Percentiles rank a stretch among this genome's conserved stretches.
phyloP scores from a whole-genome alignment of 148 eudicot species.

The Nyssa sinensis region DNA sequence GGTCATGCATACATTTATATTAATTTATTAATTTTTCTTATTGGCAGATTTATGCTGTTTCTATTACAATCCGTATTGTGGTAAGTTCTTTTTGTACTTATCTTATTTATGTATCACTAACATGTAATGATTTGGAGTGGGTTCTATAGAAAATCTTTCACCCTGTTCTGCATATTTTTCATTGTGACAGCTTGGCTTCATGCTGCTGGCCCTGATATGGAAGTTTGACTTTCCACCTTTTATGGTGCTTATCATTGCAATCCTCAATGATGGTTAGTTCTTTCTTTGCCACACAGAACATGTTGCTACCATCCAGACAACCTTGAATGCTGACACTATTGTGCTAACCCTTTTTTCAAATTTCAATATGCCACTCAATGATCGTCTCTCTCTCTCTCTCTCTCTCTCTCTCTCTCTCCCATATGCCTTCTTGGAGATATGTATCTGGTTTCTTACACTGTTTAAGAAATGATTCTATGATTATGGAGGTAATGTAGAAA shows the following conservation, averaged over 20 bases:
- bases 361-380: no score
- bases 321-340: no score
- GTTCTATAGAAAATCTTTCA: neutral
- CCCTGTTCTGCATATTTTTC: neutral
- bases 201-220: conserved; percentile 94
- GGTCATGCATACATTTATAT: neutral
- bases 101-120: neutral
- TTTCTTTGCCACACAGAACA: neutral
- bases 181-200: conserved; percentile 86
- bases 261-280: conserved; percentile 85
- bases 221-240: conserved; percentile 95
- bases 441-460: neutral
- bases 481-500: neutral
- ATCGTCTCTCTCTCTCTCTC: conserved; percentile 12
- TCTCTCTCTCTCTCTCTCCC: neutral
- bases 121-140: neutral
- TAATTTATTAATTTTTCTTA: neutral
- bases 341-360: no score
- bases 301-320: no score
- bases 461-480: conserved; percentile 1
- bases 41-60: conserved; percentile 94
- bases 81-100: conserved; percentile 43
- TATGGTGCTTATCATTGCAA: conserved; percentile 98
- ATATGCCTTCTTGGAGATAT: no score
- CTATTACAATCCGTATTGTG: conserved; percentile 98